Conservation (phyloP, 2,329 filamentous ascomycete genomes). For the Didymella pinodella region DNA sequence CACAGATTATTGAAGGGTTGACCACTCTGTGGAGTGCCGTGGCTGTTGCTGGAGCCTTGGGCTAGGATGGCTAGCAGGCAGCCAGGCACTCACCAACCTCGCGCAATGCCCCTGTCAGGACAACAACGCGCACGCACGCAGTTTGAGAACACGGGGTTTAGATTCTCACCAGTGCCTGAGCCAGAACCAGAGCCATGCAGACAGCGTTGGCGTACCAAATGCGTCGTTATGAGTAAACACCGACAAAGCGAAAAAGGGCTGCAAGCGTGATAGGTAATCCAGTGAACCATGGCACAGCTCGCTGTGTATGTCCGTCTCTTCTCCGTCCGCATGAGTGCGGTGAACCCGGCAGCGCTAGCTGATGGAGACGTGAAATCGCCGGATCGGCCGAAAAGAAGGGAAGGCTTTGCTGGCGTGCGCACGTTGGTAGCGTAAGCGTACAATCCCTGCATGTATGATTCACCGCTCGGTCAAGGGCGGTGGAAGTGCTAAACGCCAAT, state of each 20-base stretch:
- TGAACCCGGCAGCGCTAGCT: constrained; percentile 14
- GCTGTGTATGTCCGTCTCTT: constrained; percentile 20
- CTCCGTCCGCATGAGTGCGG: constrained; percentile 19
- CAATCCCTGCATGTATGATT: constrained; percentile 35
- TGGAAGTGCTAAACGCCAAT: constrained; percentile 41
- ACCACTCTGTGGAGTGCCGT: constrained; percentile 36
- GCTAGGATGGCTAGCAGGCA: constrained; percentile 36
- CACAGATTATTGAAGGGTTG: constrained; percentile 36
- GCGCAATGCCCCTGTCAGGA: constrained; percentile 8
- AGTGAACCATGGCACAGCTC: constrained; percentile 22
- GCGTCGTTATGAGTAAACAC: constrained; percentile 29
- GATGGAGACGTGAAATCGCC: constrained; percentile 17
- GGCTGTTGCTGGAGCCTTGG: constrained; percentile 35
- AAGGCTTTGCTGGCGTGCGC: constrained; percentile 23
- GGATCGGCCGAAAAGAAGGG: constrained; percentile 20
- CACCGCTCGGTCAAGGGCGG: constrained; percentile 39
- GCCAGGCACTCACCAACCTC: constrained; percentile 28
- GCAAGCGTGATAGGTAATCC: constrained; percentile 28
- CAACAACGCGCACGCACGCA: constrained; percentile 4
- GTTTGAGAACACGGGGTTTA: constrained; percentile 3
- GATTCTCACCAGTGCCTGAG: constrained; percentile 12
- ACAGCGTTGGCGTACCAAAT: constrained; percentile 25
- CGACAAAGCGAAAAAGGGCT: constrained; percentile 24
- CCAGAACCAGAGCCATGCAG: constrained; percentile 20
- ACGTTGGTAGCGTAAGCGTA: constrained; percentile 21